Percentiles rank a stretch among this genome's conserved stretches.
Conservation (phyloP, 257 asterid species). For the Solanum tarijense region DNA sequence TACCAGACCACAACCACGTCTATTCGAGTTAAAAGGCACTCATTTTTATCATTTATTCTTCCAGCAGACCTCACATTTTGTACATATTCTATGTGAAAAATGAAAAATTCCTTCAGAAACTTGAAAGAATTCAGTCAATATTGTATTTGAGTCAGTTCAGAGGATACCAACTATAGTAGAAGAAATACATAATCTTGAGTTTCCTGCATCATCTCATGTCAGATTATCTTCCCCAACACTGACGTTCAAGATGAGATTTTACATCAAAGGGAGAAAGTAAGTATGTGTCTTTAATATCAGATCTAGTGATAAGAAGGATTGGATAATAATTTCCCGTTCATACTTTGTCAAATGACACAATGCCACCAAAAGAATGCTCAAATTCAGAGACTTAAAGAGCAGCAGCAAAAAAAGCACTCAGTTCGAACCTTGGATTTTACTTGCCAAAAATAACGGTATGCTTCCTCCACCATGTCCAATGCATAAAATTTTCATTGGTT, state of each 20-base stretch:
- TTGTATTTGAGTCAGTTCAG: background rate
- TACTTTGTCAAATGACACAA: background rate
- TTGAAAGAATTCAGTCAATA: background rate
- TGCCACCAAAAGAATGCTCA: background rate
- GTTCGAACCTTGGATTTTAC: slow-evolving; percentile 53
- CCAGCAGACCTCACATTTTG: background rate
- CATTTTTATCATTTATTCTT: background rate
- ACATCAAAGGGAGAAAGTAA: background rate
- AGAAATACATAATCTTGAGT: background rate
- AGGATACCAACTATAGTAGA: background rate
- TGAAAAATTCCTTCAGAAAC: background rate
- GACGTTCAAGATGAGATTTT: background rate
- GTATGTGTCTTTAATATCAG: background rate
- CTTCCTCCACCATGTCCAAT: slow-evolving; percentile 98
- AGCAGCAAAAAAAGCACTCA: background rate
- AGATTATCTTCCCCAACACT: background rate
- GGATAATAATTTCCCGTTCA: background rate
- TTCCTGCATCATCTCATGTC: background rate
- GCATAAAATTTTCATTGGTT: slow-evolving; percentile 54
- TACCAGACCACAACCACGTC: background rate
- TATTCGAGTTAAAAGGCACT: background rate
- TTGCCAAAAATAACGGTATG: slow-evolving; percentile 73
- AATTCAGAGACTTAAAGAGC: background rate
- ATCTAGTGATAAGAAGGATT: background rate
- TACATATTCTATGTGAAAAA: background rate